Conservation (phyloP, 768 basidiomycete species). For the Kwoniella shandongensis region DNA sequence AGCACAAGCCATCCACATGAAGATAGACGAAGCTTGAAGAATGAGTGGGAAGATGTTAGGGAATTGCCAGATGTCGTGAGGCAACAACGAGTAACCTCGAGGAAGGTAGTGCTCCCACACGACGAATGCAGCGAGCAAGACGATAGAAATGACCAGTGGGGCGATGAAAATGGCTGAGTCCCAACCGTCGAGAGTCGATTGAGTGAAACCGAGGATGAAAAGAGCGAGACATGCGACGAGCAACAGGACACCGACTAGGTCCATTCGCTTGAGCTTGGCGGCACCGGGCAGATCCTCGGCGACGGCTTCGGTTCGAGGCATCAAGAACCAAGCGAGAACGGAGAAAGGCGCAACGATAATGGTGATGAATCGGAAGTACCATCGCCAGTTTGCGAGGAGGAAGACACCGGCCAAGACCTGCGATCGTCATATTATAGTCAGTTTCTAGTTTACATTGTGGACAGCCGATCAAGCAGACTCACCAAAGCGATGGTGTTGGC, state of each 20-base stretch:
- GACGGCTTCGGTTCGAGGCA: constrained; percentile 45
- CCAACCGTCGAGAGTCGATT: constrained; percentile 45
- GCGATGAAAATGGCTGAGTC: constrained; percentile 45
- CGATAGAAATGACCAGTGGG: constrained; percentile 42
- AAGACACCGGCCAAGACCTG: constrained; percentile 47
- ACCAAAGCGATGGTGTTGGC: constrained; percentile 45
- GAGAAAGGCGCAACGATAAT: constrained; percentile 38
- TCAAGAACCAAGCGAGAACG: constrained; percentile 43
- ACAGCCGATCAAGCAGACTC: too few species aligned
- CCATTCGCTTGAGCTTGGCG: constrained; percentile 47
- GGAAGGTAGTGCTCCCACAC: constrained; percentile 40
- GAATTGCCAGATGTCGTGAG: constrained; percentile 42
- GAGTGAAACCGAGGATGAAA: constrained; percentile 50
- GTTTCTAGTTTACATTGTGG: too few species aligned
- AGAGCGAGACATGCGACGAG: constrained; percentile 42
- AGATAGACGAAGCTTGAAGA: constrained; percentile 41
- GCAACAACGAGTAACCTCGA: constrained; percentile 40
- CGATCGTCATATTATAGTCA: not conserved
- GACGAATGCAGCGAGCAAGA: constrained; percentile 40
- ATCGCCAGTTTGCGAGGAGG: constrained; percentile 47
- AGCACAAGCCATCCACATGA: constrained; percentile 47
- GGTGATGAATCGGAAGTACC: constrained; percentile 52
- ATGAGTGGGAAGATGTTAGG: constrained; percentile 49
- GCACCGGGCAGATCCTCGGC: constrained; percentile 37
- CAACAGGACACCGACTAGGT: constrained; percentile 42